Evolutionary conservation across 371 early-diverging fungal genomes (phyloP), one percentile per base, ranked within the genome.

Genomic region (Caulochytrium protostelioides): DNA sequence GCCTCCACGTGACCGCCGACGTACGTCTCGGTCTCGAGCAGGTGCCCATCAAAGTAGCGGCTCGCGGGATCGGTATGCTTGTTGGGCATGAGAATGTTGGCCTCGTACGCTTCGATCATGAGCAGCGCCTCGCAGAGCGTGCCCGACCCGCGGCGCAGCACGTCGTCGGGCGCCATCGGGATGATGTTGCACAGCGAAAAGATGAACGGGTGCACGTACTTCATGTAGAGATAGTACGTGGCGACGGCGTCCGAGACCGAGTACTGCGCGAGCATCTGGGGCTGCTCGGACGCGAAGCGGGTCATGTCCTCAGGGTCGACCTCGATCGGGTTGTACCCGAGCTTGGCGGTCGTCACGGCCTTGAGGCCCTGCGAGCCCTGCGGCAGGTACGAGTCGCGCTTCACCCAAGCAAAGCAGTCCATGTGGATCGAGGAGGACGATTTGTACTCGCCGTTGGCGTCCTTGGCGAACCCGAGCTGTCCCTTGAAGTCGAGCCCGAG

Each of bases 201-300:
- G 31, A 97, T 90, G 49, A 98, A 98, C 6, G 97, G 91, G 57
- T 97, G 84, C 7, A 99, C 97, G 53, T 97, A 97, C 64, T 98
- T 97, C 82, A 92, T 89, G 53, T 97, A 98, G 1, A 99, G 63
- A 43, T 92, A 94, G 54, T 97, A 98, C 0, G 98, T 98, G 0
- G 98, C 98, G 2, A 99, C 95, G 4, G 98, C 98, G 68, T 99
- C 99, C 33, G 98, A 97, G 18, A 98, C 99, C 12, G 98, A 97
- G 54, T 98, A 98, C 35, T 90, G 85, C 7, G 98, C 94, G 31
- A 99, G 59, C n/a, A 64, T 74, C 47, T 95, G 91, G 4, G 99
- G 99, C 28, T 82, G 63, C 47, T 92, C 91, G 3, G 67, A 46
- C 1, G 98, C 98, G 54, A 79, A 90, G 31, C 71, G 62, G 9